Evolutionary conservation across 2,329 filamentous ascomycete genomes (phyloP).

Genomic region (Calonectria pauciramosa): DNA sequence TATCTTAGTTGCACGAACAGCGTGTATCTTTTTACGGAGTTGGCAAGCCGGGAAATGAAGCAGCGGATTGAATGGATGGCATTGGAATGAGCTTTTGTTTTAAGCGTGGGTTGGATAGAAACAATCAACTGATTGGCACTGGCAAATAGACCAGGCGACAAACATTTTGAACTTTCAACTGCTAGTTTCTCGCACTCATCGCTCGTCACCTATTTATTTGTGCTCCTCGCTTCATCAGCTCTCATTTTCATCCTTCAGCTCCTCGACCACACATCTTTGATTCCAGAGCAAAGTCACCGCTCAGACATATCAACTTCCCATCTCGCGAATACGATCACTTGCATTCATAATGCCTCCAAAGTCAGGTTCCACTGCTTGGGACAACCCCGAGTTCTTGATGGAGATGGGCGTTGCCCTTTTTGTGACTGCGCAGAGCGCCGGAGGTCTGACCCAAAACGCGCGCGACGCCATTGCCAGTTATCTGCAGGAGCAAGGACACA

Average conservation of each 20-base stretch:
- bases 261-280: background rate
- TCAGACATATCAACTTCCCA: background rate
- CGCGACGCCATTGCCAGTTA: constrained; percentile 50
- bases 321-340: background rate
- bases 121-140: constrained; percentile 14
- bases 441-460: constrained; percentile 45
- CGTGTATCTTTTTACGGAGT: constrained; percentile 21
- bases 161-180: background rate
- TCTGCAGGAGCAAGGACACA: constrained; percentile 50
- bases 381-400: constrained; percentile 50
- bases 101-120: constrained; percentile 21
- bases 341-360: constrained; percentile 40
- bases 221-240: background rate
- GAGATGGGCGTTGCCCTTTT: constrained; percentile 52
- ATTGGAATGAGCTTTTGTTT: background rate
- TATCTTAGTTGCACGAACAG: background rate
- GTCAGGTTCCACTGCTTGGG: constrained; percentile 44
- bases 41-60: constrained; percentile 11
- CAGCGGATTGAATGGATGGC: constrained; percentile 1
- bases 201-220: background rate
- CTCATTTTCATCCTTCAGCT: background rate
- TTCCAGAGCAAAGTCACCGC: background rate
- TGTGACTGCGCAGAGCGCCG: constrained; percentile 42
- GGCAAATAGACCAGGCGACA: constrained; percentile 13
- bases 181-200: background rate